These are phyloP conservation scores for Teratosphaeria epicoccoides DNA, from an alignment of 2,329 filamentous ascomycete species.

Conservation along the genomic window DNA sequence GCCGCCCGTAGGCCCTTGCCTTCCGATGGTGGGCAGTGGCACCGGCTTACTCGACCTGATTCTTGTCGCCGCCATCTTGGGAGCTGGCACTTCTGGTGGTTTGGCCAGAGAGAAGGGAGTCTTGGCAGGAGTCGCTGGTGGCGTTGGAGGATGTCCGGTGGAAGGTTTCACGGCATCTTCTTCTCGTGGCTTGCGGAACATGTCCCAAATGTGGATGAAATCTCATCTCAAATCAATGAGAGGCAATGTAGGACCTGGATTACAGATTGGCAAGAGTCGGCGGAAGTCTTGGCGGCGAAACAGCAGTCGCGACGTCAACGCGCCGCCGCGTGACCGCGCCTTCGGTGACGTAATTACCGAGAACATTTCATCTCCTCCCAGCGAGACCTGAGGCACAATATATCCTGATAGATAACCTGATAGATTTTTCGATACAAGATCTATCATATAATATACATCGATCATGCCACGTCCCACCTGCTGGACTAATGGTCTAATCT, in stretches of 20 bases:
- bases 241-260: too few species aligned
- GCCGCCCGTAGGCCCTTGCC: conserved; percentile 19
- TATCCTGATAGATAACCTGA: too few species aligned
- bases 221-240: neutral
- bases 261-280: too few species aligned
- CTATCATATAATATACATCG: neutral
- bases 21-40: conserved; percentile 20
- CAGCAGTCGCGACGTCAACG: too few species aligned
- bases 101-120: conserved; percentile 23
- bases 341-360: too few species aligned
- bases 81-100: conserved; percentile 19
- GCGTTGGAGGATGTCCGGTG: conserved; percentile 43
- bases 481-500: conserved; percentile 44
- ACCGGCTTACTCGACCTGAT: conserved; percentile 16
- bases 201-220: conserved; percentile 13
- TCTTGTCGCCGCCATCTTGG: conserved; percentile 22
- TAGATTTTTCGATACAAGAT: neutral
- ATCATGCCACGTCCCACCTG: neutral
- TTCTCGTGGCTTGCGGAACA: conserved; percentile 48
- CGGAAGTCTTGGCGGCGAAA: too few species aligned
- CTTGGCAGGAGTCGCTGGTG: conserved; percentile 27
- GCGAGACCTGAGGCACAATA: too few species aligned
- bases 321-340: too few species aligned
- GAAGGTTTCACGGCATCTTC: conserved; percentile 32
- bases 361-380: too few species aligned